A percentile compares a stretch with the other conserved stretches of the same genome.
Evolutionary conservation across 2,329 filamentous ascomycete species (phyloP).

Genomic region (Botrytis paeoniae): DNA sequence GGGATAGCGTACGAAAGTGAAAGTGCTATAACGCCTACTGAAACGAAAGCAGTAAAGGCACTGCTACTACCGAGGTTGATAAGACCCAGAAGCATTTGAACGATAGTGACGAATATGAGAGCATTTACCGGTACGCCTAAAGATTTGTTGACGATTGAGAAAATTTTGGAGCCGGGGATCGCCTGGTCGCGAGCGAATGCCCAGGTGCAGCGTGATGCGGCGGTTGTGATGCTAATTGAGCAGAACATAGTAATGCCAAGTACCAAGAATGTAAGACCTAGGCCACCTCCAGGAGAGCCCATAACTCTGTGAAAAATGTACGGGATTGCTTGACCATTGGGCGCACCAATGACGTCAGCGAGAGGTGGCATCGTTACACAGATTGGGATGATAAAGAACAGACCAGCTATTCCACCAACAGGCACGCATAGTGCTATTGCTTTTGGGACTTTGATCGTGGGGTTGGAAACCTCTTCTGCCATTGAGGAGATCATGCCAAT

Average conservation of each 20-base stretch:
- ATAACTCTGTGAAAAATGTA: slow-evolving; percentile 51
- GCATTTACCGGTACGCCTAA: slow-evolving; percentile 65
- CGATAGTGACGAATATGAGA: slow-evolving; percentile 55
- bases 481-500: slow-evolving; percentile 62
- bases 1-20: slow-evolving; percentile 74
- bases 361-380: slow-evolving; percentile 49
- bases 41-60: slow-evolving; percentile 70
- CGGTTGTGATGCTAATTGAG: slow-evolving; percentile 51
- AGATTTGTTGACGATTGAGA: slow-evolving; percentile 57
- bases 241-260: slow-evolving; percentile 51
- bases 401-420: slow-evolving; percentile 47
- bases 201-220: slow-evolving; percentile 60
- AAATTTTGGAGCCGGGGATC: slow-evolving; percentile 58
- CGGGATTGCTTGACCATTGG: slow-evolving; percentile 48
- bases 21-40: slow-evolving; percentile 68
- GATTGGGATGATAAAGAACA: slow-evolving; percentile 52
- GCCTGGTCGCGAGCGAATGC: slow-evolving; percentile 67
- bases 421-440: slow-evolving; percentile 49
- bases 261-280: slow-evolving; percentile 49
- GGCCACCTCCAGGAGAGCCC: slow-evolving; percentile 47
- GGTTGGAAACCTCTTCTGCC: slow-evolving; percentile 57
- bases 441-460: slow-evolving; percentile 47
- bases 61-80: slow-evolving; percentile 66
- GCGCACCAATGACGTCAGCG: slow-evolving; percentile 45
- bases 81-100: slow-evolving; percentile 65